Evolutionary conservation across 176 grass and related monocot genomes (phyloP), one percentile per base, ranked within the genome.

Genomic region (Otatea glauca): DNA sequence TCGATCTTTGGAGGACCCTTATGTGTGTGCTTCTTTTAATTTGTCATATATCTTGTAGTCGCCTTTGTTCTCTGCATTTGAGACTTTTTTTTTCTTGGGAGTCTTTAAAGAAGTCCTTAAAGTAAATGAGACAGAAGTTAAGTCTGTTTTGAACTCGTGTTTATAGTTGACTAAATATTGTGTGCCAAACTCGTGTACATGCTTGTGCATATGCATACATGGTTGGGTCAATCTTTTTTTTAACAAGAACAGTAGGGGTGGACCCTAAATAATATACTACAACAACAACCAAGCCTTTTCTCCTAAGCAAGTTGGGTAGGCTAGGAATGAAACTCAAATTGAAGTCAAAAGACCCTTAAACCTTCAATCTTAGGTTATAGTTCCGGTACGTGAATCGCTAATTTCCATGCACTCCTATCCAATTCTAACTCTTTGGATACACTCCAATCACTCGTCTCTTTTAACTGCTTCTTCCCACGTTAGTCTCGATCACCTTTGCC

Each of bases 1-100:
- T 53, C 16, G 3, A 84, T 80, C 75, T 38, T 60, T 58, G 69
- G 11, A 39, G 50, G 80, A 84, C 69, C 17, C 27, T 68, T 69
- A 80, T 76, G 76, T 89, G 34, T 29, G 37, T 20, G 14, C 43
- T 59, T 82, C 50, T 60, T 84, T 59, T 84, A 66, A 16, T 14
- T 12, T 78, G 37, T 29, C 42, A 32, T 34, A 49, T 76, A 49
- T 67, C 43, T 9, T 72, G 58, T 51, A 54, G 45, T 76, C 21
- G 6, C 34, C 4, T 35, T 77, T 70, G 49, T 77, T 76, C 21
- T 54, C 43, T 76, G 23, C 2, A 44, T 69, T 59, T 45, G 50
- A 68, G 23, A 55, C 29, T 29, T 29, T 16, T 45, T 47, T 18
- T 9, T 59, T 66, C 25, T 51, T 7, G 24, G 5, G 34, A 15